Conservation (phyloP, 2,329 filamentous ascomycete genomes). For the Exophiala calicioides region DNA sequence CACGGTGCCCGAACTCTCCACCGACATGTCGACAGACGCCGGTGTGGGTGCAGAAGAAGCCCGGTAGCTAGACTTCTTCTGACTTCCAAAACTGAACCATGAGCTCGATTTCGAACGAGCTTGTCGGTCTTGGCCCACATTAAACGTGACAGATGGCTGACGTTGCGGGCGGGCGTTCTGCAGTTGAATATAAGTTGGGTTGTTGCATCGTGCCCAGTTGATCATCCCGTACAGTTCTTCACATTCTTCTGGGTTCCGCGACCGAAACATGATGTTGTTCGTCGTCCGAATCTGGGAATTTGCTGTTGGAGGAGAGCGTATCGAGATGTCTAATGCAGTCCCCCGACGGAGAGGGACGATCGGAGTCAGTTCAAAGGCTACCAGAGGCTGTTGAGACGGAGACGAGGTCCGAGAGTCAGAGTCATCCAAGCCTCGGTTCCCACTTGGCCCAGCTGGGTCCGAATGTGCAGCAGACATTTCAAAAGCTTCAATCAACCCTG, state of each 20-base stretch:
- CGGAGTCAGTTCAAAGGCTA: slow-evolving; percentile 84
- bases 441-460: slow-evolving; percentile 27
- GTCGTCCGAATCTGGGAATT: slow-evolving; percentile 69
- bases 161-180: slow-evolving; percentile 68
- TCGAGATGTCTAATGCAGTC: slow-evolving; percentile 89
- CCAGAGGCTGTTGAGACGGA: slow-evolving; percentile 50
- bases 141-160: slow-evolving; percentile 50
- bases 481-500: slow-evolving; percentile 66
- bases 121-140: slow-evolving; percentile 59
- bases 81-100: slow-evolving; percentile 54
- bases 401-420: slow-evolving; percentile 32
- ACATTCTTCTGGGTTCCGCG: slow-evolving; percentile 73
- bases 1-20: slow-evolving; percentile 69
- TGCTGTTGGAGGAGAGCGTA: slow-evolving; percentile 78
- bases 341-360: slow-evolving; percentile 86
- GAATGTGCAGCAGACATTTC: slow-evolving; percentile 54
- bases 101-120: slow-evolving; percentile 40
- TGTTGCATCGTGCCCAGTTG: slow-evolving; percentile 86
- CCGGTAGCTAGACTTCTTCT: slow-evolving; percentile 56
- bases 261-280: slow-evolving; percentile 89
- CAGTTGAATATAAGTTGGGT: slow-evolving; percentile 81
- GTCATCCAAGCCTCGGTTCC: slow-evolving; percentile 30
- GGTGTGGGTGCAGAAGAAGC: slow-evolving; percentile 56
- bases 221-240: slow-evolving; percentile 81
- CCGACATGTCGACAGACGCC: slow-evolving; percentile 56